phyloP scores from a whole-genome alignment of 768 basidiomycete genomes.

The Crassisporium funariophilum region DNA sequence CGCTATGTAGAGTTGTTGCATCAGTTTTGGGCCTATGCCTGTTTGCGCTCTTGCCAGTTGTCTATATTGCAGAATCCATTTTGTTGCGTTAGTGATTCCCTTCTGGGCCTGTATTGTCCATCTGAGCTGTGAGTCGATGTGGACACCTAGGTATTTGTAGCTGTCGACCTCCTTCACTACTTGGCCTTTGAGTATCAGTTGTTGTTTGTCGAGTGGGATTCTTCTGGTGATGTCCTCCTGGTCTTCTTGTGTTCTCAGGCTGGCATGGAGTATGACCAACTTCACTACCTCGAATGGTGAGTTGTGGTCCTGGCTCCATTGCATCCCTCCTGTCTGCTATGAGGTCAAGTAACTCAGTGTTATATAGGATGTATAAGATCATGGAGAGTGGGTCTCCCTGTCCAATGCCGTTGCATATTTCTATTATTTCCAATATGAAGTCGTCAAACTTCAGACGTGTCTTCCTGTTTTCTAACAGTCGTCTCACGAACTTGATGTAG shows the following conservation, averaged over 20 bases:
- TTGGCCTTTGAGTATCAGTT: background rate
- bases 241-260: background rate
- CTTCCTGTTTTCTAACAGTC: constrained; percentile 16
- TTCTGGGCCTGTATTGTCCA: constrained; percentile 10
- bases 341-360: constrained; percentile 19
- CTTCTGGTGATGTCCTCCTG: too few relatives aligned
- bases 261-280: constrained; percentile 1
- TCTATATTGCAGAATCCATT: constrained; percentile 1
- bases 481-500: constrained; percentile 19
- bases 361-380: constrained; percentile 29
- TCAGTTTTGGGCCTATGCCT: constrained; percentile 4
- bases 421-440: constrained; percentile 12
- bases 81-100: constrained; percentile 7
- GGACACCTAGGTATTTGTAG: constrained; percentile 15
- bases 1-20: constrained; percentile 13
- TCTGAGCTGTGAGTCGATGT: constrained; percentile 6
- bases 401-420: constrained; percentile 21
- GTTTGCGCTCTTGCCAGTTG: constrained; percentile 3
- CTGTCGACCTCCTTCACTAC: background rate
- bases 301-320: constrained; percentile 11
- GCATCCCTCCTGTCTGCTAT: constrained; percentile 3
- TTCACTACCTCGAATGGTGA: constrained; percentile 10
- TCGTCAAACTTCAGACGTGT: constrained; percentile 22
- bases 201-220: background rate
- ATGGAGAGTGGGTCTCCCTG: constrained; percentile 27